A percentile compares a stretch with the other conserved stretches of the same genome.
phyloP scores from a whole-genome alignment of 2,329 filamentous ascomycete genomes.

The Mariannaea elegans region DNA sequence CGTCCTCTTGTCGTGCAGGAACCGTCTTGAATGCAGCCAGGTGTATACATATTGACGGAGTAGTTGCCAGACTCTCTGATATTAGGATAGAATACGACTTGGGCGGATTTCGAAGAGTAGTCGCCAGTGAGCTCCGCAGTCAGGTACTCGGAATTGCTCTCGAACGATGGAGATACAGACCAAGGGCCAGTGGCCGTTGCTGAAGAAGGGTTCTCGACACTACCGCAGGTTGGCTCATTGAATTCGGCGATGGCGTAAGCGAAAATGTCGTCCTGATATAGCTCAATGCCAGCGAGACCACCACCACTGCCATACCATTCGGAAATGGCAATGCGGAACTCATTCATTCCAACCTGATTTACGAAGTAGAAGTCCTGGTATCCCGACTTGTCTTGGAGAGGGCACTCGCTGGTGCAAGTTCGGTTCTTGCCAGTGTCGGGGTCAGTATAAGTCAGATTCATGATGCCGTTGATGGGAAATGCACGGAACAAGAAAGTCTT shows the following conservation, averaged over 20 bases:
- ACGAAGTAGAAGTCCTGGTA: slow-evolving; percentile 95
- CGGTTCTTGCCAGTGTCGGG: slow-evolving; percentile 71
- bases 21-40: slow-evolving; percentile 83
- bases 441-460: slow-evolving; percentile 94
- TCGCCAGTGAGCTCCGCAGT: slow-evolving; percentile 68
- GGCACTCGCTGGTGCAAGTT: slow-evolving; percentile 84
- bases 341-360: slow-evolving; percentile 86
- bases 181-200: slow-evolving; percentile 79
- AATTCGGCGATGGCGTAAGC: slow-evolving; percentile 86
- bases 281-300: slow-evolving; percentile 84
- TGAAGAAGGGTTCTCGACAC: slow-evolving; percentile 67
- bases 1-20: slow-evolving; percentile 80
- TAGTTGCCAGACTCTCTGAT: slow-evolving; percentile 92
- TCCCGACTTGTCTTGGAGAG: slow-evolving; percentile 75
- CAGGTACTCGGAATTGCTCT: slow-evolving; percentile 81
- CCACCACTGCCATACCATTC: slow-evolving; percentile 88
- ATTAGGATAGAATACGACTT: slow-evolving; percentile 83
- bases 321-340: slow-evolving; percentile 84
- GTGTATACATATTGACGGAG: slow-evolving; percentile 89
- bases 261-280: slow-evolving; percentile 87
- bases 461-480: slow-evolving; percentile 87
- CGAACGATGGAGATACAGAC: slow-evolving; percentile 71
- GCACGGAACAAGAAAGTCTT: slow-evolving; percentile 89
- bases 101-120: slow-evolving; percentile 66
- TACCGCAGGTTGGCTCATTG: slow-evolving; percentile 86